A percentile compares a stretch with the other conserved stretches of the same genome.
phyloP scores from a whole-genome alignment of 257 asterid species.

The Osmanthus fragrans region DNA sequence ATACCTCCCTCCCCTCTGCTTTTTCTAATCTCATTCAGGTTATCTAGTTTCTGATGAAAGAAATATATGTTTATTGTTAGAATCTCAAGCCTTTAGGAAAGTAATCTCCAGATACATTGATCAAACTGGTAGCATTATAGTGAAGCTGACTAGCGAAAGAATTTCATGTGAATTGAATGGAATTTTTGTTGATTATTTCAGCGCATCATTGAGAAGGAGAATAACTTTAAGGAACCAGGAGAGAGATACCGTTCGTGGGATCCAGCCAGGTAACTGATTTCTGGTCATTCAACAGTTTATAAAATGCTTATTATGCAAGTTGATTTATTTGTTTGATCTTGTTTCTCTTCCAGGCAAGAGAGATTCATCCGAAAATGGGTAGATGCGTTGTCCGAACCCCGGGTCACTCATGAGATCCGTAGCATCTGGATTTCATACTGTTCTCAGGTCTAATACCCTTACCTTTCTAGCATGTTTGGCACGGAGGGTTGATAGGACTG shows the following conservation, averaged over 20 bases:
- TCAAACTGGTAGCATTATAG: too few species aligned
- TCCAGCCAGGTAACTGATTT: conserved; percentile 39
- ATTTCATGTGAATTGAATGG: not conserved
- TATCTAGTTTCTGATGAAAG: too few species aligned
- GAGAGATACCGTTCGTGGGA: conserved; percentile 52
- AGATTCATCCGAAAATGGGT: conserved; percentile 43
- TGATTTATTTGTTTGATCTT: conserved; percentile 6
- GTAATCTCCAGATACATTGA: too few species aligned
- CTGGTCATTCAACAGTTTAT: not conserved
- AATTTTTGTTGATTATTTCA: conserved; percentile 20
- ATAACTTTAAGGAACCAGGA: conserved; percentile 57
- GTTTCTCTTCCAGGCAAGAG: conserved; percentile 38
- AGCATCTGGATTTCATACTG: conserved; percentile 46
- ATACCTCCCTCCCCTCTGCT: too few species aligned
- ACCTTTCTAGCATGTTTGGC: not conserved
- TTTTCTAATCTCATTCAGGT: too few species aligned
- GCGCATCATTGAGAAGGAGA: conserved; percentile 47
- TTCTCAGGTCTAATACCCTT: conserved; percentile 31
- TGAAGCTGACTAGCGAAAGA: too few species aligned
- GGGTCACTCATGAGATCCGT: conserved; percentile 49
- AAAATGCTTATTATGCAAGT: not conserved
- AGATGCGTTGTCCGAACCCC: conserved; percentile 45
- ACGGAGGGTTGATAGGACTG: not conserved
- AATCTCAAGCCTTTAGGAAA: too few species aligned
- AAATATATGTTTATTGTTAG: too few species aligned